Evolutionary conservation across 1,284 basidiomycete species (phyloP), one percentile per base, ranked within the genome.

Genomic region (Rhodotorula sp.): DNA sequence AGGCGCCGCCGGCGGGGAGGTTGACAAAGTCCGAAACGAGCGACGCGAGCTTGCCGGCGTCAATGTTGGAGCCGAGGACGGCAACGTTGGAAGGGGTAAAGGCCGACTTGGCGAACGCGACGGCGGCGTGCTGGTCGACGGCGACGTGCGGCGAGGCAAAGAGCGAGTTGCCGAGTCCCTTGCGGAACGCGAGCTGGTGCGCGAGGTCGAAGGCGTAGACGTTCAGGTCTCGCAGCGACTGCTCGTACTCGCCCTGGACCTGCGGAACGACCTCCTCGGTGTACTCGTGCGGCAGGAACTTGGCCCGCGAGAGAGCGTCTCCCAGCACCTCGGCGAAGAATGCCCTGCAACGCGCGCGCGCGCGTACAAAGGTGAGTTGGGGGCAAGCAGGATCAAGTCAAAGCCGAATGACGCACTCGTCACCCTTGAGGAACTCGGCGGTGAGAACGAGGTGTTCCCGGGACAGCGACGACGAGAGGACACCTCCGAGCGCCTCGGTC

Each of bases 391-490:
- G 3, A 5, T 29, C 26, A 15, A 14, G 3, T 8, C n/a, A 2
- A 5, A 24, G 45, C 3, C 4, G n/a, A 26, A 6, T 3, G 15
- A 57, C 92, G 84, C 82, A 97, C 95, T 98, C 95, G 81, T 99
- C 93, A 64, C 93, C 95, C 73, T 89, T 88, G 77, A 98, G 83
- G 84, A 98, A 99, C 81, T 98, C 94, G 73, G 95, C 93, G 60
- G 91, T 95, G 78, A 95, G 83, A 74, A 92, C 88, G 60, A 99
- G 86, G 83, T 97, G 89, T 84, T 99, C 95, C 78, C 95, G 86
- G 54, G 89, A 87, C 77, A 98, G 84, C 75, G 87, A 89, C 69
- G 93, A 85, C 59, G 93, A 94, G 75, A 99, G 86, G 66, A 95
- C 87, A 80, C 95, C 95, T 72, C 95, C 96, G 81, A 92, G 91